Percentiles rank a stretch among this genome's conserved stretches.
These are phyloP conservation scores for Emiliania huxleyi DNA, from an alignment of 78 protist genomes.

Conservation along the genomic window DNA sequence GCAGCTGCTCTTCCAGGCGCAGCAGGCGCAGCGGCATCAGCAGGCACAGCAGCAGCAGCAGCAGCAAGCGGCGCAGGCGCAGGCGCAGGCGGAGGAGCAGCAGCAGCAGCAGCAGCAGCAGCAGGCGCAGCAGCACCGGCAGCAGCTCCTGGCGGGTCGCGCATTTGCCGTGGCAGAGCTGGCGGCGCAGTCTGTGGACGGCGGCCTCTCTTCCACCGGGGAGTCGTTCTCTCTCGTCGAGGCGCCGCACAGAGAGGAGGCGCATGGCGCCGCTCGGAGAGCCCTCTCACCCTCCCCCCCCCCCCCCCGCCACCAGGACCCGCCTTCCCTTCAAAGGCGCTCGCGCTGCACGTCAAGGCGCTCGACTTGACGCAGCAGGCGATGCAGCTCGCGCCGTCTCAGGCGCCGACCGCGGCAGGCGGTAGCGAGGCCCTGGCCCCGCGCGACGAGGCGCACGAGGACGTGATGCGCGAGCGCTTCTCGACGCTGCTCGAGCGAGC, in stretches of 20 bases:
- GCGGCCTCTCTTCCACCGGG: not conserved
- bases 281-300: too few species aligned
- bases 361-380: not conserved
- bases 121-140: not conserved
- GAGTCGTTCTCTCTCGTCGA: not conserved
- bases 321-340: too few species aligned
- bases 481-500: not conserved
- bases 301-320: too few species aligned
- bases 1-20: too few species aligned
- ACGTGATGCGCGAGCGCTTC: not conserved
- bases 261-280: too few species aligned
- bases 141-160: not conserved
- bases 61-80: too few species aligned
- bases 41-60: too few species aligned
- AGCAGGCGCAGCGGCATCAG: too few species aligned
- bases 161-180: not conserved
- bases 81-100: too few species aligned
- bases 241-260: too few species aligned
- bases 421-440: not conserved
- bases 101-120: not conserved
- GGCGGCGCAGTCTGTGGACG: not conserved
- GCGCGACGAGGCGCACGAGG: not conserved
- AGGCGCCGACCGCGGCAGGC: not conserved
- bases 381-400: not conserved
- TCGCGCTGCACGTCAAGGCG: slow-evolving; percentile 9